These are phyloP conservation scores for Verbena officinalis DNA, from an alignment of 257 asterid species.

Conservation along the genomic window DNA sequence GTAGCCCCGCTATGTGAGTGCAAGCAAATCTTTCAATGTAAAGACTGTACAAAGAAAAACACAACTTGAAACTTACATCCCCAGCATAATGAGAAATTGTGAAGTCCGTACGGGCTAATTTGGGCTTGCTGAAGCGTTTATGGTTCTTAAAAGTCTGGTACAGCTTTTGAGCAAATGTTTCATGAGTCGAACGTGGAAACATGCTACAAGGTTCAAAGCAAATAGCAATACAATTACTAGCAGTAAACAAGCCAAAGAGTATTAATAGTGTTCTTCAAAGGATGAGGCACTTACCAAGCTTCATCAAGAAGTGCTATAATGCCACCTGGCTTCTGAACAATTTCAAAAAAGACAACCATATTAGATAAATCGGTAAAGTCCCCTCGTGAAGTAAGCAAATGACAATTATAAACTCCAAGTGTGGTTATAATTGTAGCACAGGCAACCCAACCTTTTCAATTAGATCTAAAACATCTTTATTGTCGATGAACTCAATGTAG, in stretches of 20 bases:
- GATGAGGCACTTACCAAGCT: constrained; percentile 75
- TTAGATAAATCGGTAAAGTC: constrained; percentile 15
- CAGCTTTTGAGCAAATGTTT: constrained; percentile 93
- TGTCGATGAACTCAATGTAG: constrained; percentile 98
- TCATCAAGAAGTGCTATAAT: constrained; percentile 97
- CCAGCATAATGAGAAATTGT: constrained; percentile 97
- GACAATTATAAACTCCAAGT: constrained; percentile 11
- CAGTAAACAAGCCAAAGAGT: constrained; percentile 13
- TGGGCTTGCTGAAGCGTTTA: constrained; percentile 96
- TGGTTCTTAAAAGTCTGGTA: constrained; percentile 86
- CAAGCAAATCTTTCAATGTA: background rate
- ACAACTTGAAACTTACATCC: constrained; percentile 68
- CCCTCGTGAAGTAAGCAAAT: constrained; percentile 6
- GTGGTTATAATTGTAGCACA: constrained; percentile 24
- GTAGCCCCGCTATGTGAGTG: constrained; percentile 10
- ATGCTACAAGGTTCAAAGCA: constrained; percentile 57
- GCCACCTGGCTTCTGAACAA: constrained; percentile 95
- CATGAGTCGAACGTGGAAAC: constrained; percentile 98
- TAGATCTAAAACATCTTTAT: constrained; percentile 90
- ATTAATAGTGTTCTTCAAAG: constrained; percentile 6
- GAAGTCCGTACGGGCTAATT: constrained; percentile 92
- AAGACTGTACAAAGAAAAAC: background rate
- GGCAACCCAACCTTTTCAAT: constrained; percentile 75
- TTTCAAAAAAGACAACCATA: constrained; percentile 23
- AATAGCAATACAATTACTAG: constrained; percentile 11